Percentiles rank a stretch among this genome's conserved stretches.
phyloP scores from a whole-genome alignment of 768 basidiomycete genomes.

The Tubosaeta sp. region DNA sequence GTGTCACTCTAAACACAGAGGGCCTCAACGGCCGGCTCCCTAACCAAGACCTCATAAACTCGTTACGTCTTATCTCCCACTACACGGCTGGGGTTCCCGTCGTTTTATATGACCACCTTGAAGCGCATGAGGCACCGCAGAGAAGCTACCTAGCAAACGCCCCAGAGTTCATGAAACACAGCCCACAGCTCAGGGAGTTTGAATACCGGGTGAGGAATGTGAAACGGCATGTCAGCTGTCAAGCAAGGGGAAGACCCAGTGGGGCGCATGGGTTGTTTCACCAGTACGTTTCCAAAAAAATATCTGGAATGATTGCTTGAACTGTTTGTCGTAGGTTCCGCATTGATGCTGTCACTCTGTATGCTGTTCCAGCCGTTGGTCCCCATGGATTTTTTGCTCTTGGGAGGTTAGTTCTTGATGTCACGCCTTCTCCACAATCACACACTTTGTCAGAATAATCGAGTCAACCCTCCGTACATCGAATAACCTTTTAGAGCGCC shows the following conservation, averaged over 20 bases:
- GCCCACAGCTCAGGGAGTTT: constrained; percentile 47
- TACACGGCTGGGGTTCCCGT: constrained; percentile 75
- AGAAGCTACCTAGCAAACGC: constrained; percentile 39
- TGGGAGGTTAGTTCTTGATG: constrained; percentile 58
- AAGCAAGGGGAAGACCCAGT: constrained; percentile 75
- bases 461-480: constrained; percentile 87
- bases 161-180: constrained; percentile 40
- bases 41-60: constrained; percentile 93
- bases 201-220: constrained; percentile 62
- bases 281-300: constrained; percentile 47
- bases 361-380: constrained; percentile 79
- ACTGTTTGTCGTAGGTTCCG: constrained; percentile 57
- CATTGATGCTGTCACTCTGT: constrained; percentile 91
- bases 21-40: constrained; percentile 93
- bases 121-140: constrained; percentile 40
- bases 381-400: constrained; percentile 95
- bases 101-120: constrained; percentile 74
- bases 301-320: background rate
- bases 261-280: constrained; percentile 91
- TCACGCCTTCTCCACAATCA: background rate
- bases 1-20: constrained; percentile 46
- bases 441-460: constrained; percentile 48
- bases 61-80: constrained; percentile 65
- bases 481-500: constrained; percentile 92
- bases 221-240: constrained; percentile 64